These are phyloP conservation scores for Hydnum rufescens DNA, from an alignment of 768 basidiomycete species.

Conservation along the genomic window DNA sequence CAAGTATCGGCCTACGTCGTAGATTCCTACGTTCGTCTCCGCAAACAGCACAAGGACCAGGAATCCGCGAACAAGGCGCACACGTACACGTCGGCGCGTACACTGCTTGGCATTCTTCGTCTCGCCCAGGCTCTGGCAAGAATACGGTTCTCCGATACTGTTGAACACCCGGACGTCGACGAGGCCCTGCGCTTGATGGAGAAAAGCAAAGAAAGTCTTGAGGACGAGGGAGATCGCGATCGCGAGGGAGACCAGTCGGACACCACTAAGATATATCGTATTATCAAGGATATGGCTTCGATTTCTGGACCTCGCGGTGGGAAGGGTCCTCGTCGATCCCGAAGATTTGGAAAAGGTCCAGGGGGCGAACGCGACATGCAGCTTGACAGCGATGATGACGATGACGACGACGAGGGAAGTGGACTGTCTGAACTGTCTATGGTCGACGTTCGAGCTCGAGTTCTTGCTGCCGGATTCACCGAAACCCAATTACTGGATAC, in stretches of 20 bases:
- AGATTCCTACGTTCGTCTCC: conserved; percentile 85
- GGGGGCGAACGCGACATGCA: conserved; percentile 43
- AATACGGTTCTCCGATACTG: conserved; percentile 62
- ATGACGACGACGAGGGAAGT: conserved; percentile 40
- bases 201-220: conserved; percentile 79
- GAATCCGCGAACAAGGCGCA: conserved; percentile 74
- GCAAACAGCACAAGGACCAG: conserved; percentile 82
- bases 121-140: conserved; percentile 90
- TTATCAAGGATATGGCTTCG: conserved; percentile 71
- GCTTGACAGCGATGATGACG: conserved; percentile 24
- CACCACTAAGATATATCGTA: conserved; percentile 67
- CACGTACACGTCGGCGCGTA: conserved; percentile 89
- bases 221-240: conserved; percentile 44
- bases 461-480: conserved; percentile 74
- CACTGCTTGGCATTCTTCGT: conserved; percentile 83
- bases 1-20: conserved; percentile 85
- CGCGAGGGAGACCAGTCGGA: conserved; percentile 56
- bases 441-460: conserved; percentile 71
- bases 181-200: conserved; percentile 96
- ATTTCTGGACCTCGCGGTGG: conserved; percentile 11
- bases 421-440: conserved; percentile 53
- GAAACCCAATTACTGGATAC: conserved; percentile 81
- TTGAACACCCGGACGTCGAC: conserved; percentile 77
- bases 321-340: conserved; percentile 16
- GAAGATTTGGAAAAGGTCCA: conserved; percentile 44